Evolutionary conservation across 768 basidiomycete genomes (phyloP), one percentile per base, ranked within the genome.

Genomic region (Phaffia tasmanica): DNA sequence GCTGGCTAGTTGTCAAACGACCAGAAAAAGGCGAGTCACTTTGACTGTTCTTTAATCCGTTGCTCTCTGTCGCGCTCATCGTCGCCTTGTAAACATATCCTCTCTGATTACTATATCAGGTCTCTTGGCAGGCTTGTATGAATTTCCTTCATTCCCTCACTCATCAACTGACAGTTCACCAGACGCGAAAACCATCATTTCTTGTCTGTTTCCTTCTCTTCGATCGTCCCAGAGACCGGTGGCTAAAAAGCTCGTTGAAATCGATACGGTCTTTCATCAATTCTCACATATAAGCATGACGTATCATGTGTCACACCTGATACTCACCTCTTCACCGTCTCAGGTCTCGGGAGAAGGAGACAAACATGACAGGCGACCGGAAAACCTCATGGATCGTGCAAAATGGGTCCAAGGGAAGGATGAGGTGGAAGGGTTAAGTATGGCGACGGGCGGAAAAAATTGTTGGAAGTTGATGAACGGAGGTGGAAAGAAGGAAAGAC

Each of bases 11-110:
- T 48, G 55, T 69, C 50, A 69, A 63, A 29, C 47, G 67, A n/a
- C 67, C 67, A 42, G 67, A 69, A 46, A 69, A 63, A 46, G 67
- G 67, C 63, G 35, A 15, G 63, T 27, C 48, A n/a, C 21, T 30
- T 35, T 0, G 21, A 8, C 49, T 23, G 1, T 25, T 19, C 30
- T 46, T 2, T 35, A 16, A 3, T 57, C 21, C 18, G 11, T 14
- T 35, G 9, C n/a, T 19, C 6, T 21, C 35, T 25, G 47, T 48
- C 21, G 32, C 27, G 18, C 25, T 23, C 32, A n/a, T 46, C 27
- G 29, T 46, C 23, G 15, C 19, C 11, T 51, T 50, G n/a, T n/a
- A n/a, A n/a, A n/a, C 55, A 9, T 42, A 18, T 63, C 9, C 29
- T 19, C 21, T 47, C 47, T 42, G n/a, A n/a, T n/a, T n/a, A n/a